Base-by-base conservation (phyloP, 2,329 filamentous ascomycete species). In the Thelonectria blattea region DNA sequence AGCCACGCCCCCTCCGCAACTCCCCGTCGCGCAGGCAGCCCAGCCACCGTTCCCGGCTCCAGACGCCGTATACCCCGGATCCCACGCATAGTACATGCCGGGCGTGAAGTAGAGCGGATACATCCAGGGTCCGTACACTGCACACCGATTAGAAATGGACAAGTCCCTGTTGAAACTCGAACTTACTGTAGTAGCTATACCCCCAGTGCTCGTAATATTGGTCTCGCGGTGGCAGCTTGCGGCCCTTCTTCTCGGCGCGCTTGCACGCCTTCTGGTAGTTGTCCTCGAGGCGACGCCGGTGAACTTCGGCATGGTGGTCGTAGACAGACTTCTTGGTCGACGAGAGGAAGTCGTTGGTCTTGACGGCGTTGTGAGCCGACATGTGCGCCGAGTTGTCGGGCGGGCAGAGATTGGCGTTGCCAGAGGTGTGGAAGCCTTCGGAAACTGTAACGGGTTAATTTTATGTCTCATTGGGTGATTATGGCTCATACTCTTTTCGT, bases 331-430 rank as follows among this genome's bases (percentile, higher is more conserved):
- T 60, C 7, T 45, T 61, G 1, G 52, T 46, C 3, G 60, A 50
- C 3, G 45, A 47, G 15, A 27, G 12, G 12, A 30, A 47, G 22
- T 47, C 22, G 12, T n/a, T 47, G 22, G 45, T 27, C 42, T 20
- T 69, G 54, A 92, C 85, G 1, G 90, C 84, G 68, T 88, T 92
- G 78, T 94, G 91, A 0, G 88, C 82, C 0, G 88, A 91, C 63
- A 94, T 89, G 71, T 94, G 91, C 0, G 88, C 84, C 18, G 85
- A 86, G 54, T 83, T 85, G 51, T 83, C 77, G 0, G 85, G 82
- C 0, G 85, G 76, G 62, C 83, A 86, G 10, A 83, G 74, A 9
- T 78, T 70, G 2, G 82, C 81, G 0, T 71, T 69, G 12, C 83
- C 83, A 0, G 85, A 84, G 0, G 71, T 56, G 74, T 86, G 72